phyloP scores from a whole-genome alignment of 371 early-diverging fungal species.

The Mucor indicus region DNA sequence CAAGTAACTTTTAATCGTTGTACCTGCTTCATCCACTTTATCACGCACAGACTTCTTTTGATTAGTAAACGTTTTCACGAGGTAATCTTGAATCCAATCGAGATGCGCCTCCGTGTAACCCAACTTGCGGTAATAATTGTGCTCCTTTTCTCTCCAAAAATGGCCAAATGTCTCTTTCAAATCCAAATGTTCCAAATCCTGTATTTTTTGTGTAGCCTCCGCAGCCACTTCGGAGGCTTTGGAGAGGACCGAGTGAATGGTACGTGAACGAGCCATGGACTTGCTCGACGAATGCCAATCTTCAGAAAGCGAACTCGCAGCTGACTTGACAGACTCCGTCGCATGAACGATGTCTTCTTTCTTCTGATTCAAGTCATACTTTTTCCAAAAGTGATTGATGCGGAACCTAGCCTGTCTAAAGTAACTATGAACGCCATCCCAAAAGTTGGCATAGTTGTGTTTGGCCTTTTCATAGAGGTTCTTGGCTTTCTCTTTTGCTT shows the following conservation, averaged over 20 bases:
- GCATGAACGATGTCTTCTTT: neutral
- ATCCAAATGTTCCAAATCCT: neutral
- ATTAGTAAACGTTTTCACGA: slow-evolving; percentile 16
- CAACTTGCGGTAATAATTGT: slow-evolving; percentile 14
- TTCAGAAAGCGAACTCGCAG: slow-evolving; percentile 10
- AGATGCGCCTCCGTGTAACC: slow-evolving; percentile 29
- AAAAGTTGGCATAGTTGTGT: neutral
- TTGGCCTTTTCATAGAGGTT: slow-evolving; percentile 5
- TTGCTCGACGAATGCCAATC: slow-evolving; percentile 10
- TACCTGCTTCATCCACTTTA: slow-evolving; percentile 24
- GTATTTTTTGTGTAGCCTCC: slow-evolving; percentile 6
- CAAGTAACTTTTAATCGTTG: slow-evolving; percentile 28
- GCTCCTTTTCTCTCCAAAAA: slow-evolving; percentile 19
- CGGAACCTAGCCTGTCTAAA: neutral
- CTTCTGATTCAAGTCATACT: neutral
- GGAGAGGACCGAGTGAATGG: slow-evolving; percentile 4
- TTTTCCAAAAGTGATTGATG: neutral
- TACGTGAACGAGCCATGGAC: slow-evolving; percentile 9
- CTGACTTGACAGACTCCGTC: slow-evolving; percentile 11
- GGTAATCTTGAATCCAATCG: slow-evolving; percentile 25
- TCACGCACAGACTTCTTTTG: slow-evolving; percentile 19
- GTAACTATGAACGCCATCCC: neutral
- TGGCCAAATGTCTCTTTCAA: slow-evolving; percentile 15
- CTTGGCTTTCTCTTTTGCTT: slow-evolving; percentile 2
- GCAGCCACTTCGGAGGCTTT: slow-evolving; percentile 7